A percentile compares a stretch with the other conserved stretches of the same genome.
Evolutionary conservation across 768 basidiomycete genomes (phyloP).

Genomic region (Panaeolus papilionaceus): DNA sequence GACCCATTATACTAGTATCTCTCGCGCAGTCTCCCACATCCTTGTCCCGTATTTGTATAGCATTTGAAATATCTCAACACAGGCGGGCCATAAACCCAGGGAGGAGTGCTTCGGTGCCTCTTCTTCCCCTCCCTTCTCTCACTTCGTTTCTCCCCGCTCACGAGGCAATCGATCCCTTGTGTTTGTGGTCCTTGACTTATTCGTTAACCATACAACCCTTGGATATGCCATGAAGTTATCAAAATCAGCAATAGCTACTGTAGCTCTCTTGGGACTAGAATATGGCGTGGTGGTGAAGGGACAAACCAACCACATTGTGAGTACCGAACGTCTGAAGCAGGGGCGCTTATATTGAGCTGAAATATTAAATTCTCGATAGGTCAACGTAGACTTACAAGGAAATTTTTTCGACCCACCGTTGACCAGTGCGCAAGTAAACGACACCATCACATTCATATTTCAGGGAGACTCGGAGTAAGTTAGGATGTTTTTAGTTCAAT

Average conservation of each 20-base stretch:
- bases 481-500: no score
- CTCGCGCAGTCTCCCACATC: background rate
- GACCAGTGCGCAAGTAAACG: conserved; percentile 37
- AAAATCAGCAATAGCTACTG: background rate
- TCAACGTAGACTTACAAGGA: conserved; percentile 43
- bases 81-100: background rate
- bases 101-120: background rate
- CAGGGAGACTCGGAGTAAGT: conserved; percentile 37
- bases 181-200: background rate
- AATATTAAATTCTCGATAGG: conserved; percentile 28
- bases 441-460: conserved; percentile 45
- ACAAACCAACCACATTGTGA: background rate
- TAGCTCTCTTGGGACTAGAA: background rate
- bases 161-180: background rate
- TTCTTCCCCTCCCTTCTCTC: background rate
- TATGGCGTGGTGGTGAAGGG: background rate
- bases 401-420: conserved; percentile 43
- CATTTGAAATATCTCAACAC: background rate
- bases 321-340: background rate
- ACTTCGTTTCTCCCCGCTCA: background rate
- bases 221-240: background rate
- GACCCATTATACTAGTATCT: background rate
- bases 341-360: background rate
- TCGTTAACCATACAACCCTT: background rate
- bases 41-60: background rate